Evolutionary conservation across 345 rosid species (phyloP).

Genomic region (Syzygium aromaticum): DNA sequence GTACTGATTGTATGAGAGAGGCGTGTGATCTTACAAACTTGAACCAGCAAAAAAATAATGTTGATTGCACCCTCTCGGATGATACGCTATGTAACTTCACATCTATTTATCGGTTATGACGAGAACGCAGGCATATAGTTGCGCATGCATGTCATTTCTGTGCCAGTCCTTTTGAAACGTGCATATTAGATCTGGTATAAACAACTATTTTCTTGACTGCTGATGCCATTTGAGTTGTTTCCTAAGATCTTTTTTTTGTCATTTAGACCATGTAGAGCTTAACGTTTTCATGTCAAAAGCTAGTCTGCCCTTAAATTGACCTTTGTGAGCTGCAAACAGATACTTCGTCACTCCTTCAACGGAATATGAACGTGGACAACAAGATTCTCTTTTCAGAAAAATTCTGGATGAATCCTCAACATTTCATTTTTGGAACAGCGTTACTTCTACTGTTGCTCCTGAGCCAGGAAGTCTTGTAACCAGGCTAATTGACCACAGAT

Average conservation of each 20-base stretch:
- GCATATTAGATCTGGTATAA: background rate
- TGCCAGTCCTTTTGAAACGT: background rate
- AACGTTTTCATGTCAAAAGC: background rate
- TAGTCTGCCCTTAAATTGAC: background rate
- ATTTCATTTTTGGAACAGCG: conserved; percentile 78
- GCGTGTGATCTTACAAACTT: background rate
- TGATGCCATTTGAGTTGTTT: background rate
- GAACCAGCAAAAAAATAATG: background rate
- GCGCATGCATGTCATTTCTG: background rate
- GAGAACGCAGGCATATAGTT: background rate
- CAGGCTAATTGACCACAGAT: conserved; percentile 39
- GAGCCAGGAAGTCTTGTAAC: conserved; percentile 66
- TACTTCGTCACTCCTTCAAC: conserved; percentile 48
- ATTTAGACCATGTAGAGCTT: background rate
- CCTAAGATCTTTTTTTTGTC: background rate
- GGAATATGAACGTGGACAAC: conserved; percentile 30
- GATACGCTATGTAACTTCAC: background rate
- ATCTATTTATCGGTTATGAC: background rate
- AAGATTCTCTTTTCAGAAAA: conserved; percentile 51
- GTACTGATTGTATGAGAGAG: background rate
- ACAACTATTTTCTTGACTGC: background rate
- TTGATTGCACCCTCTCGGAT: background rate
- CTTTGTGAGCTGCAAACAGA: conserved; percentile 29
- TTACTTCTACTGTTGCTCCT: conserved; percentile 56
- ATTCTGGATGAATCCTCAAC: conserved; percentile 45